Evolutionary conservation across 352 stramenopile species (phyloP), one percentile per base, ranked within the genome.

Genomic region (Globisporangium viniferum): DNA sequence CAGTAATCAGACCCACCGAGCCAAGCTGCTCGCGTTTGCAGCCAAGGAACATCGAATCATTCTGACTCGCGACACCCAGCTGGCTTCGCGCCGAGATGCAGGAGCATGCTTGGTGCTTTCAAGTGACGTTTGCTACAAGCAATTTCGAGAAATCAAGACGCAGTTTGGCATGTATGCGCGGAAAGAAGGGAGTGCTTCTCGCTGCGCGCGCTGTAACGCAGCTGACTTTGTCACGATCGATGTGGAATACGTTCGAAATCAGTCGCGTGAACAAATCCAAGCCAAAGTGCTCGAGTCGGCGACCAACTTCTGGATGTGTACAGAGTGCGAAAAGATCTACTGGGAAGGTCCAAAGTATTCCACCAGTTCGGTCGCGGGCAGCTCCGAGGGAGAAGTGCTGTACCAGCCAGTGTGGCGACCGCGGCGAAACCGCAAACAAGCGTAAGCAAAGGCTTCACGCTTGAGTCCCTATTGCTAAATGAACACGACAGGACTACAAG

Each of bases 341-440:
- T 93, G 84, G 86, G 86, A 89, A 62, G 84, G 86, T 14, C 86
- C 84, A 46, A 94, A 94, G 74, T 92, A 89, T 71, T 78, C 80
- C 22, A 57, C 27, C 22, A 62, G 48, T 36, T 18, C 33, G 2
- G n/a, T 15, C 5, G 20, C 29, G 6, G 44, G 6, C 55, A 61
- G 15, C 56, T 39, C 33, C 24, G n/a, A 22, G 5, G 63, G 39
- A 18, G 53, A 63, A 49, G 63, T 63, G 27, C 39, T 68, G 36
- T 68, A 58, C 18, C 54, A 68, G 5, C 63, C 63, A 35, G 56
- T 22, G 10, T 49, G 9, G 56, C 56, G 56, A 49, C 56, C 56
- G 9, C 56, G 56, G 12, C 22, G 35, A 33, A n/a, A 36, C 46
- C 56, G 56, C 56, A 62, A 49, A 41, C 56, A 49, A 6, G 12